These are phyloP conservation scores for Gossypium trilobum DNA, from an alignment of 441 rosid genomes.

Conservation along the genomic window DNA sequence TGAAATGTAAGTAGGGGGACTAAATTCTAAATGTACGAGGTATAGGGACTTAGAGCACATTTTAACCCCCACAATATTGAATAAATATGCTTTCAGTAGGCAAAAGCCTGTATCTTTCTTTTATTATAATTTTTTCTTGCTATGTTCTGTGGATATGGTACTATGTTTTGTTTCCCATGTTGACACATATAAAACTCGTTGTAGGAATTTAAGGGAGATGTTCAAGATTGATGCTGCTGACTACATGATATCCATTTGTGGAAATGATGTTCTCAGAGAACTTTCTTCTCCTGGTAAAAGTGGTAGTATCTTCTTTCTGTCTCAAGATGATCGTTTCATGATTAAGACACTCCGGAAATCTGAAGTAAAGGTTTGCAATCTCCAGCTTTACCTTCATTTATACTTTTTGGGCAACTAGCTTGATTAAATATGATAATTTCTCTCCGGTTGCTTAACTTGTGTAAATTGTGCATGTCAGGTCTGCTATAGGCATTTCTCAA, in stretches of 20 bases:
- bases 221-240: conserved; percentile 97
- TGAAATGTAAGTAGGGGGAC: too few relatives aligned
- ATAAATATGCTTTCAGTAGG: background rate
- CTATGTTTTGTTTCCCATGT: background rate
- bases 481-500: background rate
- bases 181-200: conserved; percentile 16
- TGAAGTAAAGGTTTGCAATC: conserved; percentile 79
- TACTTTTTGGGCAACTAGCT: background rate
- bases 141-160: background rate
- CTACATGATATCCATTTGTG: conserved; percentile 96
- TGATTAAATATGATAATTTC: background rate
- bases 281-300: conserved; percentile 99
- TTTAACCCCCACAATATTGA: background rate
- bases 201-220: conserved; percentile 90
- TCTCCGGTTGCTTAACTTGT: conserved; percentile 5
- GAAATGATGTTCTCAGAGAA: conserved; percentile 88
- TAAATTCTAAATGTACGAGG: too few relatives aligned
- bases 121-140: background rate
- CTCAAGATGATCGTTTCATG: conserved; percentile 97
- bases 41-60: too few relatives aligned
- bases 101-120: background rate
- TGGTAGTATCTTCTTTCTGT: conserved; percentile 87
- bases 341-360: conserved; percentile 92
- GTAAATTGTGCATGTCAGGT: background rate
- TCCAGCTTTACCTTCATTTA: conserved; percentile 9